Conservation (phyloP, 2,329 filamentous ascomycete species). For the Fusarium drepaniforme region DNA sequence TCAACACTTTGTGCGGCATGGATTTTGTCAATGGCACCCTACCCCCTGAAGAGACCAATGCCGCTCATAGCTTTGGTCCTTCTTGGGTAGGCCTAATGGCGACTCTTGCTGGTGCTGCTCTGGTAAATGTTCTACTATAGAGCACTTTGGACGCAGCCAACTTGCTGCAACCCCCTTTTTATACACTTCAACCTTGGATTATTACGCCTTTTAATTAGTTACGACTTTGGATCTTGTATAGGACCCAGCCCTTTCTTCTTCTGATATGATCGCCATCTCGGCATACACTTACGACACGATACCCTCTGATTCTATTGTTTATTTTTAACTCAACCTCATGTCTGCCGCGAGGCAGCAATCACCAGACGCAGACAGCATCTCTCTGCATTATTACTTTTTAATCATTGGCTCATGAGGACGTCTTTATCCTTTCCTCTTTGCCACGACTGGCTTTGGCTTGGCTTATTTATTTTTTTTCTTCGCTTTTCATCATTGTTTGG, state of each 20-base stretch:
- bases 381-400: slow-evolving; percentile 22
- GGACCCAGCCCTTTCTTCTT: slow-evolving; percentile 23
- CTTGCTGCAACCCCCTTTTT: not conserved
- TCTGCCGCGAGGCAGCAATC: not conserved
- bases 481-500: slow-evolving; percentile 1
- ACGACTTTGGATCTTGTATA: slow-evolving; percentile 23
- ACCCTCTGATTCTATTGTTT: slow-evolving; percentile 34
- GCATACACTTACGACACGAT: slow-evolving; percentile 44
- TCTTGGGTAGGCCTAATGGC: slow-evolving; percentile 32
- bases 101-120: slow-evolving; percentile 27
- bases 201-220: slow-evolving; percentile 32
- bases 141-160: not conserved
- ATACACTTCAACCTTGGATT: not conserved
- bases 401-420: slow-evolving; percentile 20
- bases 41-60: slow-evolving; percentile 49
- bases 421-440: slow-evolving; percentile 2
- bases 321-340: not conserved
- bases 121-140: slow-evolving; percentile 38
- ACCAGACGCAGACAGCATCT: slow-evolving; percentile 12
- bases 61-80: slow-evolving; percentile 23
- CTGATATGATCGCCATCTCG: slow-evolving; percentile 31
- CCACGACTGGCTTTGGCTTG: slow-evolving; percentile 7
- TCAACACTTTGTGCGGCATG: slow-evolving; percentile 75
- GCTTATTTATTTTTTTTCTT: not conserved
- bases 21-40: slow-evolving; percentile 70